A percentile compares a stretch with the other conserved stretches of the same genome.
These are phyloP conservation scores for Diaporthe vaccinii DNA, from an alignment of 2,329 filamentous ascomycete genomes.

Conservation along the genomic window DNA sequence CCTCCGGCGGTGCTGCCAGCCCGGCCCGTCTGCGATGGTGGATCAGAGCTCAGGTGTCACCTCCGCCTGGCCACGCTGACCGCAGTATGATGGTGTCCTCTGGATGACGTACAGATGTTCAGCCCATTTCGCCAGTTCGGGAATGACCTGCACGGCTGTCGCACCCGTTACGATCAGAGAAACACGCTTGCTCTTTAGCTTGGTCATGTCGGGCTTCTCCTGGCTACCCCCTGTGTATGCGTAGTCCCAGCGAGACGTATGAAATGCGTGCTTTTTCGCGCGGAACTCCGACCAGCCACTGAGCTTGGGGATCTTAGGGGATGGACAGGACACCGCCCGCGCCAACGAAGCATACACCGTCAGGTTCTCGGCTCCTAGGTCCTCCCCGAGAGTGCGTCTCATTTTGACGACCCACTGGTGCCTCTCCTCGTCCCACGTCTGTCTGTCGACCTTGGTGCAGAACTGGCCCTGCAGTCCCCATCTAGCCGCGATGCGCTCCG, in stretches of 20 bases:
- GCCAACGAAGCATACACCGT: neutral
- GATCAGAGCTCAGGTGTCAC: neutral
- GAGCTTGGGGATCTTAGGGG: neutral
- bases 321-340: neutral
- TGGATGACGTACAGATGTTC: neutral
- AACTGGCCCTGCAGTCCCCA: conserved; percentile 53
- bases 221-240: neutral
- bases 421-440: neutral
- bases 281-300: neutral
- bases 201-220: neutral
- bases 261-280: neutral
- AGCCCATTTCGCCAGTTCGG: conserved; percentile 13
- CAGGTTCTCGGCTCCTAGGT: neutral
- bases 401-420: conserved; percentile 1
- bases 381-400: neutral
- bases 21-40: neutral
- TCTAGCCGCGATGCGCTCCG: conserved; percentile 54
- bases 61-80: neutral
- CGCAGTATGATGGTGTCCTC: neutral
- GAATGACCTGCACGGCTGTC: neutral
- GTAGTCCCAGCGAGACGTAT: conserved; percentile 18
- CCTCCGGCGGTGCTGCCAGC: neutral
- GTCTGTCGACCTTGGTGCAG: neutral
- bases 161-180: conserved; percentile 9
- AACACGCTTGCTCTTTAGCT: neutral